These are phyloP conservation scores for Exserohilum rostratum DNA, from an alignment of 2,329 filamentous ascomycete species.

Conservation along the genomic window DNA sequence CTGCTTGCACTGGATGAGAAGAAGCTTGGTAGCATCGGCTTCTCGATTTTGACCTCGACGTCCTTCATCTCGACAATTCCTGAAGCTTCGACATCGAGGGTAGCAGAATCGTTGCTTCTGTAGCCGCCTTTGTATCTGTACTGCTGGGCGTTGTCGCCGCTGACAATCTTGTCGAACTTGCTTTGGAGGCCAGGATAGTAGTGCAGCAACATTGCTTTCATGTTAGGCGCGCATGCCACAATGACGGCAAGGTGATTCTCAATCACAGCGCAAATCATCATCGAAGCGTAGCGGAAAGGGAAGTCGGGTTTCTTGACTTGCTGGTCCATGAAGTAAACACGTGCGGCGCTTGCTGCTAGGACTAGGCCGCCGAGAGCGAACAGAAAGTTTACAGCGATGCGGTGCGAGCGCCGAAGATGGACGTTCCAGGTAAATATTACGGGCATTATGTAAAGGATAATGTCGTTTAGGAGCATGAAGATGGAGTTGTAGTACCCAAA, in stretches of 20 bases:
- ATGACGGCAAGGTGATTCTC: conserved; percentile 48
- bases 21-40: not conserved
- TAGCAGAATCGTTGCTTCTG: conserved; percentile 4
- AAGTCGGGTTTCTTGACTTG: conserved; percentile 32
- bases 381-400: conserved; percentile 43
- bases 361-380: conserved; percentile 44
- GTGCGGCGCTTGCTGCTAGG: conserved; percentile 33
- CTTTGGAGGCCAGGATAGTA: conserved; percentile 31
- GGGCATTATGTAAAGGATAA: conserved; percentile 48
- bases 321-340: conserved; percentile 35
- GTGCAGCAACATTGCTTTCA: conserved; percentile 38
- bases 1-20: not conserved
- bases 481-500: conserved; percentile 48
- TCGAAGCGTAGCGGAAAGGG: conserved; percentile 32
- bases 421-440: conserved; percentile 48
- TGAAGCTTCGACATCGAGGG: conserved; percentile 3
- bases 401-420: conserved; percentile 38
- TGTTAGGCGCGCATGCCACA: conserved; percentile 44
- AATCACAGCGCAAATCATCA: conserved; percentile 44
- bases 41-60: conserved; percentile 4
- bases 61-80: conserved; percentile 7
- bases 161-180: conserved; percentile 26
- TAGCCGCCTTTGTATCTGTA: not conserved
- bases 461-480: conserved; percentile 49
- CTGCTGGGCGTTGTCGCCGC: conserved; percentile 1